phyloP scores from a whole-genome alignment of 345 rosid genomes.

The Hibiscus trionum region DNA sequence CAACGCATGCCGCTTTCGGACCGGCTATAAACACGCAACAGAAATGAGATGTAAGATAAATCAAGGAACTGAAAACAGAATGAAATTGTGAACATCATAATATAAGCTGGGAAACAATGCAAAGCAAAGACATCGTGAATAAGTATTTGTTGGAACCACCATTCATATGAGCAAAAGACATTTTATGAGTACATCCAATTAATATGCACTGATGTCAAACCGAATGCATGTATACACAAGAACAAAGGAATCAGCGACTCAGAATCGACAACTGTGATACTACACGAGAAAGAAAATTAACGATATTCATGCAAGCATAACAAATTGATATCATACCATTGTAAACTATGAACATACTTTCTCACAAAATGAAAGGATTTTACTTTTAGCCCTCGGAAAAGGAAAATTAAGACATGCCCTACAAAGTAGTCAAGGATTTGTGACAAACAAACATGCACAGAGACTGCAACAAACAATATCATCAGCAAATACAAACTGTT shows the following conservation, averaged over 20 bases:
- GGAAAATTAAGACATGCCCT: not conserved
- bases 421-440: not conserved
- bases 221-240: too few species aligned
- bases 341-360: too few species aligned
- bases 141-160: not conserved
- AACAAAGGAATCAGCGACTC: not conserved
- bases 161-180: not conserved
- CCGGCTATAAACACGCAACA: conserved; percentile 43
- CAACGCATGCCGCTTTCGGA: conserved; percentile 79
- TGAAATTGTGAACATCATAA: not conserved
- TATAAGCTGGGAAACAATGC: not conserved
- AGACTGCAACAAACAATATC: not conserved
- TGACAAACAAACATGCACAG: not conserved
- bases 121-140: not conserved
- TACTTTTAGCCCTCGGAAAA: not conserved
- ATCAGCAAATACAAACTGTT: not conserved
- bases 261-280: not conserved
- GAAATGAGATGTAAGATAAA: conserved; percentile 7
- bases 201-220: too few species aligned
- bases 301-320: not conserved
- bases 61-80: not conserved
- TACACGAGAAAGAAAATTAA: not conserved
- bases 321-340: not conserved
- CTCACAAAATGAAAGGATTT: not conserved
- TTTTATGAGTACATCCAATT: too few species aligned